Base-by-base conservation (phyloP, 306 rosid species). In the Cicer yamashitae region DNA sequence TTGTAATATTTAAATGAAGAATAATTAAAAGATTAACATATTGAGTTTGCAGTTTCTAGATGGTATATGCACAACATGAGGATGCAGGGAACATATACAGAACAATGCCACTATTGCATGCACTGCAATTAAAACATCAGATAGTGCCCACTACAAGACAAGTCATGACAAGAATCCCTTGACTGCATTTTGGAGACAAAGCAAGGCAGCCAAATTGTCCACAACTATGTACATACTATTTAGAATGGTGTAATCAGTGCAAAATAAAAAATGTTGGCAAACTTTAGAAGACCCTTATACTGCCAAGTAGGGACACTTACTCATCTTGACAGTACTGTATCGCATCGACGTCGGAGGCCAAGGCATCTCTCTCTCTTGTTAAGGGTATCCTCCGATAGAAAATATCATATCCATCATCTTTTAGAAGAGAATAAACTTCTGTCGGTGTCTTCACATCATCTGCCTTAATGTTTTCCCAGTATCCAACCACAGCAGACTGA, bases 361-460 rank as follows among this genome's bases (percentile, higher is more conserved):
- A 83, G 75, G 96, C 93, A 76, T 89, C 96, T 76, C 93, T 86
- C 64, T 89, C 96, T 74, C 93, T 86, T 44, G 96, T 90, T 74
- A 93, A 87, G 63, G 96, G 98, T 74, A 89, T 87, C 79, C 98
- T 90, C 78, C 75, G 73, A 80, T 85, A 89, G 58, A 76, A 79
- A 81, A 89, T 84, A 79, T 89, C 84, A 79, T 85, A 88, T 61
- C 92, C 91, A 61, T 86, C 89, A 20, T 79, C 90, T 77, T 85
- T 89, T 71, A 93, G 74, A 69, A 84, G 59, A 43, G 92, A 86
- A 82, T 89, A 90, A 52, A 87, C 98, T 85, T 93, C 98, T 25
- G 90, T 88, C 22, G 98, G 94, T 18, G 98, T 90, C 85, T 86
- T 88, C 71, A 93, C 96, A 82, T 89, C 90, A 86, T 90, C 93